Conservation (phyloP, 2,329 filamentous ascomycete species). For the Epichloe brachyelytri region DNA sequence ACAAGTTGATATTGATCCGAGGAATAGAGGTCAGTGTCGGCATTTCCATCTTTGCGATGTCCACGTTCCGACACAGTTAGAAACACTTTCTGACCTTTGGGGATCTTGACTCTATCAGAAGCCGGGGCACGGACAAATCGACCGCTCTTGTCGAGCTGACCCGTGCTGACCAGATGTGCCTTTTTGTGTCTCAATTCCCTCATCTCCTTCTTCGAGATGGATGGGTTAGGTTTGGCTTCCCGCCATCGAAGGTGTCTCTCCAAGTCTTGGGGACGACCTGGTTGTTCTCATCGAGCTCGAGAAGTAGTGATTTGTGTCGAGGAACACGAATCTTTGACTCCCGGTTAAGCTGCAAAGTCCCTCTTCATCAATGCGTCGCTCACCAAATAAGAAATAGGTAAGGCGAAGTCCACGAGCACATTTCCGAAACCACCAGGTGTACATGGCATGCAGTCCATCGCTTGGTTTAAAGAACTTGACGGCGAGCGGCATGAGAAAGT, state of each 20-base stretch:
- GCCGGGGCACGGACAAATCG: constrained; percentile 84
- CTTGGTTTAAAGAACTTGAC: constrained; percentile 77
- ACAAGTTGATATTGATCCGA: constrained; percentile 55
- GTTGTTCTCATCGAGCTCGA: constrained; percentile 31
- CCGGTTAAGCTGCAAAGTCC: constrained; percentile 38
- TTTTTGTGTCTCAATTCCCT: constrained; percentile 26
- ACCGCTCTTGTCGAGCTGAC: constrained; percentile 55
- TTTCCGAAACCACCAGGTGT: constrained; percentile 89
- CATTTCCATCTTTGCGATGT: constrained; percentile 48
- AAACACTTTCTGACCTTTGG: constrained; percentile 73
- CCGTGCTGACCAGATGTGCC: constrained; percentile 30
- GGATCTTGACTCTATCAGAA: constrained; percentile 88
- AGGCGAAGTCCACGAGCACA: constrained; percentile 71
- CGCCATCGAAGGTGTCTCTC: constrained; percentile 39
- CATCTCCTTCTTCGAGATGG: constrained; percentile 25
- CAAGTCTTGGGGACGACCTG: constrained; percentile 42
- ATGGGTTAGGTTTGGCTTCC: constrained; percentile 29
- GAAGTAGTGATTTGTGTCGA: constrained; percentile 30
- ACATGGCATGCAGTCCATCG: constrained; percentile 71
- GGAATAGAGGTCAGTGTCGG: constrained; percentile 36
- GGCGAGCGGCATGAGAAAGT: constrained; percentile 83
- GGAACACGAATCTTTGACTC: constrained; percentile 19
- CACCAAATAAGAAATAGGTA: constrained; percentile 87
- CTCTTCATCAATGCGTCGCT: constrained; percentile 71
- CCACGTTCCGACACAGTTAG: constrained; percentile 54